Percentiles rank a stretch among this genome's conserved stretches.
These are phyloP conservation scores for Fraxinus pennsylvanica DNA, from an alignment of 257 asterid genomes.

Conservation along the genomic window DNA sequence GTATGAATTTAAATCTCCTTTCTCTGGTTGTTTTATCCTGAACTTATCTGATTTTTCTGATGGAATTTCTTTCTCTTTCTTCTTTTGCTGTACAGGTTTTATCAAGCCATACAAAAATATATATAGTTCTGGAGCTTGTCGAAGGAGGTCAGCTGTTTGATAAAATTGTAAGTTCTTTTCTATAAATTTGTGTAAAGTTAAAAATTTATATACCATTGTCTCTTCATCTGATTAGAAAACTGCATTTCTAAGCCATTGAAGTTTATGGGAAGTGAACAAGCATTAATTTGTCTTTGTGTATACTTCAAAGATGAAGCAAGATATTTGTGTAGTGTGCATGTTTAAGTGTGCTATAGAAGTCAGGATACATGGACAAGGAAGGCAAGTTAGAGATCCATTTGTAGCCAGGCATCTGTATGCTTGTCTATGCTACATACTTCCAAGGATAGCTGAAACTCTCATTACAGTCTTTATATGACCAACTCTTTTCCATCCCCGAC, in stretches of 20 bases:
- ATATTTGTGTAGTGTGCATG: neutral
- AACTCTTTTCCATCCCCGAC: constrained; percentile 3
- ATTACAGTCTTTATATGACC: neutral
- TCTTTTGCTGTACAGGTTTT: constrained; percentile 57
- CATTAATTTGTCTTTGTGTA: constrained; percentile 1
- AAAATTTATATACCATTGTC: constrained; percentile 12
- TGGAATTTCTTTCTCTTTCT: constrained; percentile 12
- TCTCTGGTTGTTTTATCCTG: neutral
- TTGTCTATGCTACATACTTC: constrained; percentile 10
- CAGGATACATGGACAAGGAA: neutral
- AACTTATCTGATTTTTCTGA: constrained; percentile 23
- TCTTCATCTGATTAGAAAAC: neutral
- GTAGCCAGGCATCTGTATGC: constrained; percentile 15
- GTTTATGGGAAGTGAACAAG: constrained; percentile 3
- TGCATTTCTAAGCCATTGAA: constrained; percentile 9
- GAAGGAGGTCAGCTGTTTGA: constrained; percentile 93
- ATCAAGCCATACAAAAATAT: constrained; percentile 72
- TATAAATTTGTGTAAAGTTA: constrained; percentile 1
- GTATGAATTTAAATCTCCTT: constrained; percentile 15
- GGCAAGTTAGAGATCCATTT: constrained; percentile 15
- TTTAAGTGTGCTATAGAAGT: constrained; percentile 7
- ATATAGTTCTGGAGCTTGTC: constrained; percentile 82
- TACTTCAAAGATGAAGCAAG: constrained; percentile 7
- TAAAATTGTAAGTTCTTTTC: constrained; percentile 61
- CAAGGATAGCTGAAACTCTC: neutral